Conservation (phyloP, 331 rosid genomes). For the Erythrophleum ivorense region DNA sequence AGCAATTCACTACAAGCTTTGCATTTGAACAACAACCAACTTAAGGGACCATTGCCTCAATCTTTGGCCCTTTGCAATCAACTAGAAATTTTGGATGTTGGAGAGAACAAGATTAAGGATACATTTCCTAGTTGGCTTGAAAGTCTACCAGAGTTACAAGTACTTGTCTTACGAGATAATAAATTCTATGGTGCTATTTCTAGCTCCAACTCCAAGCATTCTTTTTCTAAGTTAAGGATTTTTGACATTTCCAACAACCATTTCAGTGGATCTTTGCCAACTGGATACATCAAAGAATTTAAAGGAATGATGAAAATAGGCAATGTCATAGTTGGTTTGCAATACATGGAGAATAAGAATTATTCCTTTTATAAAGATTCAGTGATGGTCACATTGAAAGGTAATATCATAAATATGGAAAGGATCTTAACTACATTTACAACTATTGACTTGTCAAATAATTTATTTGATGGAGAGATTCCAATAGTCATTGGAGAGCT, state of each 20-base stretch:
- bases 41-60: background rate
- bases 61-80: background rate
- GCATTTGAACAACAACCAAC: background rate
- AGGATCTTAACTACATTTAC: background rate
- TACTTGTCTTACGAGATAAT: background rate
- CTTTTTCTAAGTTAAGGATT: background rate
- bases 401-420: background rate
- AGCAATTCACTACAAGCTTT: background rate
- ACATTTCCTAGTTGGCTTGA: background rate
- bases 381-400: background rate
- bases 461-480: slow-evolving; percentile 14
- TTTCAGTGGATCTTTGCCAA: background rate
- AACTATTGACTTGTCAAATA: slow-evolving; percentile 10
- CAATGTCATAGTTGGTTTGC: too few species aligned
- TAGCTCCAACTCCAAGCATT: background rate
- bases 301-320: background rate
- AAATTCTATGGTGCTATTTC: background rate
- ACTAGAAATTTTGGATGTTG: background rate
- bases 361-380: background rate
- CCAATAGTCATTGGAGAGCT: background rate
- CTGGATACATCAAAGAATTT: background rate
- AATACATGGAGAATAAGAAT: background rate
- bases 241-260: background rate
- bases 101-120: background rate
- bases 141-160: background rate